phyloP scores from a whole-genome alignment of 2,329 filamentous ascomycete species.

The Pseudogymnoascus sp. region DNA sequence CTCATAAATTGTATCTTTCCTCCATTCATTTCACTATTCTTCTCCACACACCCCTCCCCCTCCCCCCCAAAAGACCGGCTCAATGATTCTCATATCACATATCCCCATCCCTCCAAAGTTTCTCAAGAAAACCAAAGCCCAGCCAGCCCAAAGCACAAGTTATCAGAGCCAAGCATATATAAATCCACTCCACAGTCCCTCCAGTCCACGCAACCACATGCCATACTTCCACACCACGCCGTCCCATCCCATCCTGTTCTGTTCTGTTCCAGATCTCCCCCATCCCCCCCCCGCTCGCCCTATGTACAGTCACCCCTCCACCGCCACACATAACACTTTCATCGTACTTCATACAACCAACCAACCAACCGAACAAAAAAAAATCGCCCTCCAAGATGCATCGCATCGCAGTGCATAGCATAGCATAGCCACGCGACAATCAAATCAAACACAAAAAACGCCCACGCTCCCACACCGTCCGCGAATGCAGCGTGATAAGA shows the following conservation, averaged over 20 bases:
- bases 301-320: not conserved
- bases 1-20: not conserved
- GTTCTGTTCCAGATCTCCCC: not conserved
- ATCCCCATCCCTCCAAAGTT: not conserved
- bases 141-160: not conserved
- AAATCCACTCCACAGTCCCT: not conserved
- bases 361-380: not conserved
- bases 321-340: not conserved
- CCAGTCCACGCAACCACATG: no score
- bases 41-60: not conserved
- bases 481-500: not conserved
- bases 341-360: not conserved
- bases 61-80: not conserved
- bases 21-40: not conserved
- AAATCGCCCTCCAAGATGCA: not conserved
- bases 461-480: no score
- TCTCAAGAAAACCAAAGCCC: not conserved
- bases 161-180: not conserved
- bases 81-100: constrained; percentile 1
- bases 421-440: no score
- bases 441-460: not conserved
- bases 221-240: not conserved
- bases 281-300: not conserved
- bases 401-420: no score
- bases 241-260: not conserved